Evolutionary conservation across 805 yeast genomes (phyloP), one percentile per base, ranked within the genome.

Genomic region (Blastobotrys mokoenaii): DNA sequence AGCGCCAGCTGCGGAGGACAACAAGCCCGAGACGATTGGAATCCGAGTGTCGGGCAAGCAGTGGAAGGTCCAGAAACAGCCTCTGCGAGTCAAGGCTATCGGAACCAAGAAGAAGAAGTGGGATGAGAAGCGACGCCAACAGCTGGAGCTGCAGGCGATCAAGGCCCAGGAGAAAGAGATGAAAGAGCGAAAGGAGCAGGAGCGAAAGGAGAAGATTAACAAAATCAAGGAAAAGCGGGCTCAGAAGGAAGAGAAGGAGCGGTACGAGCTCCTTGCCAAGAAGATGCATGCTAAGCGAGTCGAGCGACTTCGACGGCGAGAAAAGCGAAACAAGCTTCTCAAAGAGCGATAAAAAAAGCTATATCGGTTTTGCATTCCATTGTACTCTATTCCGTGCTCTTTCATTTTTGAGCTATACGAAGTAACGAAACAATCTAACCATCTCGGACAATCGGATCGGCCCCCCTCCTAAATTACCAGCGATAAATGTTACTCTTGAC

Each of bases 211-310:
- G 20, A 73, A 73, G 41, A 54, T 57, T 38, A 45, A 52, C 11
- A 45, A 51, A 14, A 52, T 62, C 48, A 85, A 81, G 68, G 85
- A 82, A 54, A 80, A 84, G 65, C 76, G 83, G 59, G 88, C 80
- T 55, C 76, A 78, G 63, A 83, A 82, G 70, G 96, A 76, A 47
- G 98, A 90, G 64, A 79, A 78, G 64, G 97, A 90, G 62, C 77
- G 98, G 57, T 85, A 80, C 60, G 95, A 84, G 58, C 72, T 71
- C 59, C 62, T 90, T 61, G 93, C 95, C 10, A 74, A 77, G 46
- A 86, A 83, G 66, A 85, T 90, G 95, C 90, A 87, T 61, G 83
- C 83, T 37, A 89, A 88, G 80, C 84, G 79, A 70, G 84, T 88
- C 35, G 97, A 88, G 52, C 77, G 98, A 66, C 63, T 90, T 68